These are phyloP conservation scores for Apiosordaria backusii DNA, from an alignment of 495 filamentous ascomycete genomes.

Conservation along the genomic window DNA sequence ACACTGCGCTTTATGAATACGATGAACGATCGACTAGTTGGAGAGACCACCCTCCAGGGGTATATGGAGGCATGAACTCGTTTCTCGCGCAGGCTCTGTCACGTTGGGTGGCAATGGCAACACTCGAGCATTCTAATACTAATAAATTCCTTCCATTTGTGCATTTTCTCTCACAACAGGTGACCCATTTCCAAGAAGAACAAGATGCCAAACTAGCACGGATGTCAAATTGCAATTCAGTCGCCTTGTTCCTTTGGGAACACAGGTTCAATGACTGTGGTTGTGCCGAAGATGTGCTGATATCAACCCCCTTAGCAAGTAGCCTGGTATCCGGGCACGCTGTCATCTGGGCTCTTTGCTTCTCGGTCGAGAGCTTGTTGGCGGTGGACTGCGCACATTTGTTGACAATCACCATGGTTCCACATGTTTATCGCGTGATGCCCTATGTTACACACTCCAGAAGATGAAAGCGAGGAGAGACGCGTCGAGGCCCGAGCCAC, in stretches of 20 bases:
- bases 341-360: slow-evolving; percentile 18
- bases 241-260: slow-evolving; percentile 40
- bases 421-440: not conserved
- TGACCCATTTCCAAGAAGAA: not conserved
- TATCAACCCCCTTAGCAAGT: slow-evolving; percentile 40
- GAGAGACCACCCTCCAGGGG: not conserved
- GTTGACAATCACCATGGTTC: not conserved
- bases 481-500: not conserved
- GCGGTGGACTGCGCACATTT: slow-evolving; percentile 35
- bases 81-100: not conserved
- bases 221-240: slow-evolving; percentile 99
- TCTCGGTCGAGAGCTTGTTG: slow-evolving; percentile 19
- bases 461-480: not conserved
- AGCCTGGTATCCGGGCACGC: slow-evolving; percentile 42
- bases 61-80: not conserved
- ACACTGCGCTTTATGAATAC: slow-evolving; percentile 11
- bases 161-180: not conserved
- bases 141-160: slow-evolving; percentile 7
- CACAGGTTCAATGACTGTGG: slow-evolving; percentile 63
- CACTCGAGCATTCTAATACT: not conserved
- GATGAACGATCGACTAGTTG: slow-evolving; percentile 10
- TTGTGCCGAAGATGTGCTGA: slow-evolving; percentile 86
- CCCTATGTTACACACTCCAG: not conserved
- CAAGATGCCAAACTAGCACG: slow-evolving; percentile 61
- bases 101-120: not conserved